Evolutionary conservation across 2,329 filamentous ascomycete genomes (phyloP).

Genomic region (Pyrenochaeta sp.): DNA sequence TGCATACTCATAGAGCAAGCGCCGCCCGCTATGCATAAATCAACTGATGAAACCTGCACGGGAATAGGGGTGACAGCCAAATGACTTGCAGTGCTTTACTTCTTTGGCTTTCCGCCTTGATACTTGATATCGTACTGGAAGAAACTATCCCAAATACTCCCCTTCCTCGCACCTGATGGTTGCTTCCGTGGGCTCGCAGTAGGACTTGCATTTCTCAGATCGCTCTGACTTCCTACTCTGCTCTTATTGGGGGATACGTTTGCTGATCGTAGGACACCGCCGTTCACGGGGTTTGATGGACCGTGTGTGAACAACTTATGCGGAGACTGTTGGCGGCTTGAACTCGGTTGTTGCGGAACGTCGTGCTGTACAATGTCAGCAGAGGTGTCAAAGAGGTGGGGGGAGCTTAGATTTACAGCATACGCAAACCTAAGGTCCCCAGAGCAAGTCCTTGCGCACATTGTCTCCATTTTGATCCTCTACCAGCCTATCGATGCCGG

Average conservation of each 20-base stretch:
- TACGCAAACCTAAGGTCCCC: slow-evolving; percentile 51
- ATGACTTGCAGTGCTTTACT: slow-evolving; percentile 16
- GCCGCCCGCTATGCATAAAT: neutral
- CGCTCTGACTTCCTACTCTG: slow-evolving; percentile 26
- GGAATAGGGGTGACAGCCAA: too few species aligned
- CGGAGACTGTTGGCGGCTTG: slow-evolving; percentile 22
- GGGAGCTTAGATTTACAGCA: slow-evolving; percentile 44
- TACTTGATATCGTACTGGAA: slow-evolving; percentile 52
- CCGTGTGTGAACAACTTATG: slow-evolving; percentile 22
- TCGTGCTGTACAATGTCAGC: slow-evolving; percentile 21
- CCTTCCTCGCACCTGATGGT: slow-evolving; percentile 28
- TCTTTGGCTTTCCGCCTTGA: slow-evolving; percentile 47
- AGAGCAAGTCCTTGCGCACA: slow-evolving; percentile 56
- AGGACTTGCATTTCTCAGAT: slow-evolving; percentile 26
- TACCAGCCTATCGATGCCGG: slow-evolving; percentile 27
- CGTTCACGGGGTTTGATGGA: slow-evolving; percentile 17
- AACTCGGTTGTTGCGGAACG: slow-evolving; percentile 1
- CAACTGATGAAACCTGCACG: neutral
- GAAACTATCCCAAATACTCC: slow-evolving; percentile 50
- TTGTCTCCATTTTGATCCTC: slow-evolving; percentile 46
- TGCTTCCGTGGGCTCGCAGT: slow-evolving; percentile 30
- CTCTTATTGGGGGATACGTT: slow-evolving; percentile 24
- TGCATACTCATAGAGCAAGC: neutral
- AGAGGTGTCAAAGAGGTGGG: slow-evolving; percentile 2
- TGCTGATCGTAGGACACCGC: slow-evolving; percentile 16